Conservation (phyloP, 2,329 filamentous ascomycete species). For the Aquanectria penicillioides region DNA sequence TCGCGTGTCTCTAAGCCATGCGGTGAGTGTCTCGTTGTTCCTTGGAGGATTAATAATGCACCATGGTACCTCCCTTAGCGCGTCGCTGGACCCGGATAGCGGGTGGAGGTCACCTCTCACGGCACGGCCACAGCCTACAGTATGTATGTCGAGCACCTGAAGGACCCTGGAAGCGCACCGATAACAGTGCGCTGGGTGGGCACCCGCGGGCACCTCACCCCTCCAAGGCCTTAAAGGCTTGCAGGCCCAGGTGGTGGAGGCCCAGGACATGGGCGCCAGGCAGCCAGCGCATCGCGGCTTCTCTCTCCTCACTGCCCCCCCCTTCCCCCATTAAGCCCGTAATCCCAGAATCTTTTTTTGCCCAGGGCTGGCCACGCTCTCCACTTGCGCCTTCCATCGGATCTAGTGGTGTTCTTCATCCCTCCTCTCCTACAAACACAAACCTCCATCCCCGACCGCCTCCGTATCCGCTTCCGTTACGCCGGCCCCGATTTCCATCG, state of each 20-base stretch:
- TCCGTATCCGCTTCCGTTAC: neutral
- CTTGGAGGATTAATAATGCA: slow-evolving; percentile 7
- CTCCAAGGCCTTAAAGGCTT: neutral
- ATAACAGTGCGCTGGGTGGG: slow-evolving; percentile 17
- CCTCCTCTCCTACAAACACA: slow-evolving; percentile 8
- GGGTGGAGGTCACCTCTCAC: slow-evolving; percentile 4
- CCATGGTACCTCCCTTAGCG: neutral
- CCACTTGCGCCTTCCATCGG: slow-evolving; percentile 23
- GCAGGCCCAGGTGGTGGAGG: neutral
- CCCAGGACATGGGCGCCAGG: slow-evolving; percentile 29
- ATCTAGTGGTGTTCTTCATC: neutral
- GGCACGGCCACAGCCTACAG: neutral
- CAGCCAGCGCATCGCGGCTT: slow-evolving; percentile 39
- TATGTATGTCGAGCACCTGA: neutral
- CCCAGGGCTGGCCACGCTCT: slow-evolving; percentile 21
- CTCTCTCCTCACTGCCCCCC: slow-evolving; percentile 4
- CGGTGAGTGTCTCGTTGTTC: too few relatives aligned
- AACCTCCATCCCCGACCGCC: neutral
- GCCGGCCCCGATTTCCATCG: neutral
- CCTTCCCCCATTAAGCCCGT: slow-evolving; percentile 1
- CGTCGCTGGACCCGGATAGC: slow-evolving; percentile 1
- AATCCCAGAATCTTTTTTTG: slow-evolving; percentile 12
- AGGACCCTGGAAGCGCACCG: slow-evolving; percentile 6
- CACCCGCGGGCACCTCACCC: neutral
- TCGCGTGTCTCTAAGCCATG: too few relatives aligned